A percentile compares a stretch with the other conserved stretches of the same genome.
phyloP scores from a whole-genome alignment of 1,284 basidiomycete genomes.

The Sparassis latifolia region DNA sequence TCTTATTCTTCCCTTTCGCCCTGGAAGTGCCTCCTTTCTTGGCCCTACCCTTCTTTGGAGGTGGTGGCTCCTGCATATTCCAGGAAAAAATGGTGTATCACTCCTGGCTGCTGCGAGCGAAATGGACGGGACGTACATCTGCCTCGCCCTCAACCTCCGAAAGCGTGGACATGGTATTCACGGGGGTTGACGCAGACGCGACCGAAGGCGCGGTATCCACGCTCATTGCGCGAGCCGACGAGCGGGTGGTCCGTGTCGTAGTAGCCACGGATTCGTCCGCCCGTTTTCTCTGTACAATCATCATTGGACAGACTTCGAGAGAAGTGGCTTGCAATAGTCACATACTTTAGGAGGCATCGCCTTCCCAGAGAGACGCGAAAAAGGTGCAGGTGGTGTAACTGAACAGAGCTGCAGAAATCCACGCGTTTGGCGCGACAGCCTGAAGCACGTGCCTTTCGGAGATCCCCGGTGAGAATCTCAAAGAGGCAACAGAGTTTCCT shows the following conservation, averaged over 20 bases:
- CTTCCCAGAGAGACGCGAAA: too few species aligned
- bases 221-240: slow-evolving; percentile 33
- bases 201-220: slow-evolving; percentile 1
- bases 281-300: slow-evolving; percentile 34
- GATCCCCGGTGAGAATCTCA: too few species aligned
- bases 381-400: too few species aligned
- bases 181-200: background rate
- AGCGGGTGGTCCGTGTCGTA: slow-evolving; percentile 41
- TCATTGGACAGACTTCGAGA: too few species aligned
- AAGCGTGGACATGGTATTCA: background rate
- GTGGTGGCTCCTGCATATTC: slow-evolving; percentile 6
- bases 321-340: too few species aligned
- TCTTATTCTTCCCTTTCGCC: slow-evolving; percentile 5
- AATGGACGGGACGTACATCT: background rate
- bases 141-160: background rate
- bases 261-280: slow-evolving; percentile 24
- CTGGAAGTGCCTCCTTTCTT: slow-evolving; percentile 24
- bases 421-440: too few species aligned
- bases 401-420: too few species aligned
- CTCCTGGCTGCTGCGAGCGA: background rate
- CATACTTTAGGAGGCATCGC: too few species aligned
- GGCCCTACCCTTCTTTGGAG: slow-evolving; percentile 16
- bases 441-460: too few species aligned
- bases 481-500: too few species aligned
- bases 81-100: background rate